Base-by-base conservation (phyloP, 805 yeast genomes). In the Candida ipomoeae region DNA sequence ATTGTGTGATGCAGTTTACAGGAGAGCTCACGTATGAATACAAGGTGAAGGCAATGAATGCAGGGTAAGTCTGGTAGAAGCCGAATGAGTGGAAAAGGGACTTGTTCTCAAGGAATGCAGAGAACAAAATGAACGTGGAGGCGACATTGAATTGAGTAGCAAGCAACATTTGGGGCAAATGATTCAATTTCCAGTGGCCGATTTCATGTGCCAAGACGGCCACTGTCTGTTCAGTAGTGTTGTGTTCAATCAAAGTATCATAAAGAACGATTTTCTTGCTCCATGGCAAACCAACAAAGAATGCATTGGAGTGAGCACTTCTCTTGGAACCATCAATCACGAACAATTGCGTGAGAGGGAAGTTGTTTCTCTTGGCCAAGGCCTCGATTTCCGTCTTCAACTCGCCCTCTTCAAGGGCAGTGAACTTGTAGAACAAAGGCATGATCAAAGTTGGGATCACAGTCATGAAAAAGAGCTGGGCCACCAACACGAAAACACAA, bases 171-270 rank as follows among this genome's bases (percentile, higher is more conserved):
- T 83, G 84, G n/a, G 91, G 74, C 54, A 91, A 85, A 68, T 94
- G 99, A 51, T 86, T 83, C 66, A 87, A 78, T 61, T 85, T 84
- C 99, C 99, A 94, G 68, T 94, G 99, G 46, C 99, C 99, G 59
- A 94, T 85, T 73, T 94, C 99, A 65, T 94, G 99, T n/a, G 96
- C 98, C 56, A 92, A 77, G 1, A 94, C 96, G 47, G 98, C 97
- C 47, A 90, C 89, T 38, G 90, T 88, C 69, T 94, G 96, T 40
- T 78, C 80, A 29, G 81, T 79, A 31, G 90, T 71, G 33, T 90
- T 84, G 52, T 88, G 85, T 54, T 87, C 82, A 56, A 94, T 85
- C 71, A 94, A 79, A 8, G 97, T 94, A 62, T 94, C 99, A 65
- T 77, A 94, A 40, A 94, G 79, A 46, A 94, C 98, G 71, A 94